A percentile compares a stretch with the other conserved stretches of the same genome.
Evolutionary conservation across 2,329 filamentous ascomycete genomes (phyloP).

Genomic region (Grosmannia clavigera): DNA sequence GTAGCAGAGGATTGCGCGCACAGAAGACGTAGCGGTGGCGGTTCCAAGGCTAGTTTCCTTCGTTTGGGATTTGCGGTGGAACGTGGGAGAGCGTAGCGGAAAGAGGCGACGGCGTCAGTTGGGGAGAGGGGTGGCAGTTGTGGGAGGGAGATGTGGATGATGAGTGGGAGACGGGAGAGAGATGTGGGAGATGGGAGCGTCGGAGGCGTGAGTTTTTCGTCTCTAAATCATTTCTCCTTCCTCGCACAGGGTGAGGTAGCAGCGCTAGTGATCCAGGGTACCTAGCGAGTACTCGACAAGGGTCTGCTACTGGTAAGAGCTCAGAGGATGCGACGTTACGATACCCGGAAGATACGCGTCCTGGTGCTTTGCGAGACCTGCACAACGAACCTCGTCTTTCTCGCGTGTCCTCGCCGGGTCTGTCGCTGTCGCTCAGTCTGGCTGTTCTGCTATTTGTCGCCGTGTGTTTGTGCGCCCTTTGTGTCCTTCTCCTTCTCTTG

Average conservation of each 20-base stretch:
- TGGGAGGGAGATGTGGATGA: background rate
- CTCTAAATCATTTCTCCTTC: background rate
- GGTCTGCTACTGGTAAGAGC: background rate
- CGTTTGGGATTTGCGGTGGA: constrained; percentile 7
- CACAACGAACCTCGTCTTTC: constrained; percentile 8
- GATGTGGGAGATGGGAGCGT: background rate
- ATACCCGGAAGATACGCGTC: background rate
- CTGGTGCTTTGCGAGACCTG: constrained; percentile 4
- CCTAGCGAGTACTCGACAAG: background rate
- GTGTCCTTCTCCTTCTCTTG: background rate
- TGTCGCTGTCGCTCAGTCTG: background rate
- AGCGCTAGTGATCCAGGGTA: background rate
- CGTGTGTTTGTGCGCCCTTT: background rate
- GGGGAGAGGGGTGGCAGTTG: background rate
- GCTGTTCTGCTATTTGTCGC: background rate
- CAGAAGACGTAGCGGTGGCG: background rate
- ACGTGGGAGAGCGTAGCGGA: constrained; percentile 5
- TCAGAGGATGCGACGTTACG: background rate
- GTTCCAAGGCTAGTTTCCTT: constrained; percentile 2
- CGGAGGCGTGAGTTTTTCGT: background rate
- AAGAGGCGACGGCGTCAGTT: background rate
- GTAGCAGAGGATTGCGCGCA: background rate
- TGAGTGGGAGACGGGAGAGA: background rate
- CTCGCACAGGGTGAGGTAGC: background rate
- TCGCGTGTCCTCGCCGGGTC: background rate